Evolutionary conservation across 208 protist genomes (phyloP).

Genomic region (Wallacemonas sp.): DNA sequence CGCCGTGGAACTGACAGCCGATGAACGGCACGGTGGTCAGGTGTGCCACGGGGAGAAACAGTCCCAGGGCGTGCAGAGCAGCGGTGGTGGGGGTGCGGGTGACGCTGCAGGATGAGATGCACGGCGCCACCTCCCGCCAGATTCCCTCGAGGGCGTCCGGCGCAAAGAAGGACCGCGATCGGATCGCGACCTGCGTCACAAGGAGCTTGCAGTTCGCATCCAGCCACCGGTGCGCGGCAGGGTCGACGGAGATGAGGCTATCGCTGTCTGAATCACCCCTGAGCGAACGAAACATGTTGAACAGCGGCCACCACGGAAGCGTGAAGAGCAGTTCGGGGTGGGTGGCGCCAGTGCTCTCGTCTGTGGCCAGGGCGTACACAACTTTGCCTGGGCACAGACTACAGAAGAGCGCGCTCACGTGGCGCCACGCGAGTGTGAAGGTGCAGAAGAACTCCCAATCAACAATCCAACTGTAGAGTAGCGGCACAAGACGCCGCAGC

Average conservation of each 20-base stretch:
- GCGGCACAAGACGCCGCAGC: constrained; percentile 45
- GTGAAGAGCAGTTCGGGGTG: constrained; percentile 21
- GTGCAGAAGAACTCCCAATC: constrained; percentile 51
- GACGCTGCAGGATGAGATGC: not conserved
- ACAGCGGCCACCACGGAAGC: constrained; percentile 70
- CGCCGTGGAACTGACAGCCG: not conserved
- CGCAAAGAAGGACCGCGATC: not conserved
- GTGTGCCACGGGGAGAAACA: not conserved
- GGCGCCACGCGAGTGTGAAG: constrained; percentile 35
- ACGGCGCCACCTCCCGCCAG: not conserved
- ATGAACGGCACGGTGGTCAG: not conserved
- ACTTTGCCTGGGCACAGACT: not conserved
- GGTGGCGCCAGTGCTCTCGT: not conserved
- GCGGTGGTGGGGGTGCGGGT: not conserved
- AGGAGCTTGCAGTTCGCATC: too few species aligned
- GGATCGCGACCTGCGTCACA: not conserved
- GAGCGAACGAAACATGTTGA: constrained; percentile 35
- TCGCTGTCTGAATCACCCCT: not conserved
- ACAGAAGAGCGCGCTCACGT: constrained; percentile 41
- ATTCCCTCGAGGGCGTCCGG: constrained; percentile 1
- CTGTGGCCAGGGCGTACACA: not conserved
- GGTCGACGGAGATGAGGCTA: not conserved
- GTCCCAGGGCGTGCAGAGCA: constrained; percentile 1
- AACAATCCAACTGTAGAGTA: constrained; percentile 69
- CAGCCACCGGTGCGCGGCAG: not conserved